phyloP scores from a whole-genome alignment of 1,284 basidiomycete species.

The Ustilago cynodontis region DNA sequence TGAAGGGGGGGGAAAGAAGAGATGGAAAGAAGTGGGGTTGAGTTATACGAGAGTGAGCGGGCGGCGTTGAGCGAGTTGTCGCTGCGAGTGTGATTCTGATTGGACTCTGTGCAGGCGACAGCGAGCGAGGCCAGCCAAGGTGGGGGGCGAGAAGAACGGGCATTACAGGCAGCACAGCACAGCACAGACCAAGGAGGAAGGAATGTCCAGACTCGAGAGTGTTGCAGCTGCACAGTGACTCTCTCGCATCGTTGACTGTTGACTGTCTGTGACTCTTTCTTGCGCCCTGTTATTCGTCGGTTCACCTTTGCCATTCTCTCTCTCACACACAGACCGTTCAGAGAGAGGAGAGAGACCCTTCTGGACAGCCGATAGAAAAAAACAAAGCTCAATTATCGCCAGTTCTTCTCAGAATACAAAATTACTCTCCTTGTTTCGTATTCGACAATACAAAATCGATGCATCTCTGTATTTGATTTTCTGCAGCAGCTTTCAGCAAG shows the following conservation, averaged over 20 bases:
- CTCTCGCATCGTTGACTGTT: too few relatives aligned
- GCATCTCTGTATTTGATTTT: too few relatives aligned
- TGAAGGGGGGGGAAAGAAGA: slow-evolving; percentile 5
- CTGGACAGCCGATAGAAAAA: neutral
- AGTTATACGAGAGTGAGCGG: slow-evolving; percentile 5
- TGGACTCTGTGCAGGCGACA: neutral
- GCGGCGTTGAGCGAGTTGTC: neutral
- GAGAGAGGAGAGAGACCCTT: neutral
- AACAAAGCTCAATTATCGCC: slow-evolving; percentile 5
- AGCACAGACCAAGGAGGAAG: slow-evolving; percentile 16
- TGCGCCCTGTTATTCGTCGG: slow-evolving; percentile 33
- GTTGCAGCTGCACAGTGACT: neutral
- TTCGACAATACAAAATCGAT: neutral
- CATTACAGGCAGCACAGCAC: slow-evolving; percentile 26
- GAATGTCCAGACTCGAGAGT: slow-evolving; percentile 1
- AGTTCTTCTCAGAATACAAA: slow-evolving; percentile 42
- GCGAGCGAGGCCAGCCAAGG: neutral
- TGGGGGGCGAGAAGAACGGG: slow-evolving; percentile 21
- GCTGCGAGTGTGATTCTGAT: slow-evolving; percentile 4
- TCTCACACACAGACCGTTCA: too few relatives aligned
- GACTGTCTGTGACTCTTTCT: slow-evolving; percentile 45
- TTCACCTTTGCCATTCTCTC: neutral
- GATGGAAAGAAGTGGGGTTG: neutral
- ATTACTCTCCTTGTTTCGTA: slow-evolving; percentile 4
- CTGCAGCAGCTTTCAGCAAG: slow-evolving; percentile 1